Percentiles rank a stretch among this genome's conserved stretches.
phyloP scores from a whole-genome alignment of 2,329 filamentous ascomycete genomes.

The Talaromyces sp. region DNA sequence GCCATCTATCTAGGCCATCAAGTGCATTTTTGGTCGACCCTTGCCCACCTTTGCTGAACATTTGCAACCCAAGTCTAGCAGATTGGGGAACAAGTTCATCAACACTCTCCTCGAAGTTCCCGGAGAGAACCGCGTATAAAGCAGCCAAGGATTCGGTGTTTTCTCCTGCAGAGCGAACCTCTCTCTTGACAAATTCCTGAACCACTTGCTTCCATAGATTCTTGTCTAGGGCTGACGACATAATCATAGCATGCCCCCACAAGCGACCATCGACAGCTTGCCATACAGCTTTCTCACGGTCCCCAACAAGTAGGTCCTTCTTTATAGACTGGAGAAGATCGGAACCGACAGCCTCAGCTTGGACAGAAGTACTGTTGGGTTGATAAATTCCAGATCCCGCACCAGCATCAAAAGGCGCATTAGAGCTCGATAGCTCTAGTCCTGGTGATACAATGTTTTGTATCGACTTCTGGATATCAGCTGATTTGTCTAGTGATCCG shows the following conservation, averaged over 20 bases:
- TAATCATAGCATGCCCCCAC: conserved; percentile 94
- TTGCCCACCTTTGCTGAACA: conserved; percentile 67
- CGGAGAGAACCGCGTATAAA: conserved; percentile 87
- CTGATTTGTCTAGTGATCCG: conserved; percentile 69
- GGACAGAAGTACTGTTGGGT: conserved; percentile 32
- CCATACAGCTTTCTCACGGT: conserved; percentile 90
- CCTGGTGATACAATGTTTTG: conserved; percentile 67
- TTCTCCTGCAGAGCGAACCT: conserved; percentile 75
- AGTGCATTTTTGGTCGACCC: conserved; percentile 65
- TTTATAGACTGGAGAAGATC: conserved; percentile 67
- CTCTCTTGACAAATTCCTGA: conserved; percentile 91
- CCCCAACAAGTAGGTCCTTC: conserved; percentile 67
- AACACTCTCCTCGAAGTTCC: conserved; percentile 89
- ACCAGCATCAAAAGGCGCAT: conserved; percentile 23
- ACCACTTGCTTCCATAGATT: conserved; percentile 84
- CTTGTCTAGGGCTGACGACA: conserved; percentile 72
- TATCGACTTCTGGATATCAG: conserved; percentile 68
- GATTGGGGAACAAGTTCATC: conserved; percentile 93
- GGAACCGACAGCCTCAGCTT: conserved; percentile 64
- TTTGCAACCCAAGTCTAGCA: conserved; percentile 83
- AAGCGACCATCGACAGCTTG: conserved; percentile 84
- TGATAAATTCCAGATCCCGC: conserved; percentile 26
- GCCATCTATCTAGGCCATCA: conserved; percentile 88
- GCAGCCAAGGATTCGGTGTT: conserved; percentile 85
- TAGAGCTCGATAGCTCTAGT: conserved; percentile 22